Base-by-base conservation (phyloP, 2,329 filamentous ascomycete species). In the Emmonsiellopsis sp. region DNA sequence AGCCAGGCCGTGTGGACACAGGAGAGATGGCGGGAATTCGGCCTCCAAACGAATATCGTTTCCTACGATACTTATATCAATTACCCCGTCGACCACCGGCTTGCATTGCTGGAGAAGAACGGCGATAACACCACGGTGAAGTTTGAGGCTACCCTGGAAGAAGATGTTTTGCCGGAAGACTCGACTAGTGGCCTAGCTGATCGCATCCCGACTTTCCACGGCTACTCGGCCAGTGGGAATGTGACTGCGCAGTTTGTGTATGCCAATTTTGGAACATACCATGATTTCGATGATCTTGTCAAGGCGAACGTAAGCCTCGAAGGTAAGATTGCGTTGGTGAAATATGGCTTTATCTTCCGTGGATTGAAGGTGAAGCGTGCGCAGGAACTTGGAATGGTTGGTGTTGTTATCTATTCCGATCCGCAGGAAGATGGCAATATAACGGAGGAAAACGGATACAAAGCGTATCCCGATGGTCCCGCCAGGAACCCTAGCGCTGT, bases 331-430 rank as follows among this genome's bases (percentile, higher is more conserved):
- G 90, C 88, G 1, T 74, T 97, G 56, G 85, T 81, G 43, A 90
- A 87, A 64, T 96, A 97, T 66, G 92, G 92, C 13, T 78, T 81
- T 45, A 84, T 92, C 56, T 95, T 96, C 75, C 81, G 92, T 52
- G 92, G 91, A 0, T 77, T 97, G 57, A 97, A 96, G 70, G 83
- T 96, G 53, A 95, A 95, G 76, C 82, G 90, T 49, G 92, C 92
- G 1, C 87, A 95, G 68, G 89, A 96, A 61, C 76, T 95, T 14
- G 92, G 91, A 37, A 92, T 93, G 81, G 75, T 93, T 44, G 92
- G 90, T n/a, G 78, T 82, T 10, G 74, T 96, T 48, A 81, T 96
- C 47, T 97, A 92, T 71, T 85, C 79, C 44, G 92, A 97, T 66
- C 92, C 92, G 1, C 89, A 91, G 43, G 88, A 95, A 63, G 92